Base-by-base conservation (phyloP, 768 basidiomycete species). In the Termitomyces sp. region DNA sequence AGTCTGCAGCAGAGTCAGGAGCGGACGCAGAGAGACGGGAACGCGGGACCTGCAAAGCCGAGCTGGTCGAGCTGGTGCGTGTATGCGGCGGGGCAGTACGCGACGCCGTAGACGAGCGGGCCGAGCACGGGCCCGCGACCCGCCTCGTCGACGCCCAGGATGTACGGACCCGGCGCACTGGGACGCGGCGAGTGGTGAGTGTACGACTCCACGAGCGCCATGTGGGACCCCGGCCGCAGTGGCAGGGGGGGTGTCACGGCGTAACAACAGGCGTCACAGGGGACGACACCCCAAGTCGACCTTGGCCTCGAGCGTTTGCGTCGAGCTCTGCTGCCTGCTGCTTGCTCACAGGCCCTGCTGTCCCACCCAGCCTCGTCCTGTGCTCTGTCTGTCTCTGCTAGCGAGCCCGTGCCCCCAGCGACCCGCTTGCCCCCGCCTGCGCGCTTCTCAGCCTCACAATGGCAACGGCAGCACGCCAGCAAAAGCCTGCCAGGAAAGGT, bases 121-220 rank as follows among this genome's bases (percentile, higher is more conserved):
- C 95, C 96, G 0, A 99, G 77, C 1, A 96, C 96, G 22, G 96
- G 97, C 0, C 97, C 97, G 56, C 97, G 81, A 0, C 97, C 97
- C 0, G 97, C 97, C 70, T 99, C 97, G 71, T 99, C 97, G n/a
- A 99, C 95, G 24, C 97, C 97, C 52, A 99, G 87, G 51, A 98
- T 92, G 75, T 95, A 97, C 0, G 90, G 89, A 0, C 92, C 92
- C 1, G 71, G 58, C 0, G 85, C 81, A 0, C 86, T 87, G 2
- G 92, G 91, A 0, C 70, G 81, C 1, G 85, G 79, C 0, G 90
- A 89, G 68, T 92, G 89, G 67, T 90, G 85, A 0, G 90, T 87
- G 68, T 93, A 93, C 0, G 92, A 91, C n/a, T n/a, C n/a, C n/a
- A n/a, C n/a, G n/a, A n/a, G n/a, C n/a, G n/a, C 27, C 27, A 27